Percentiles rank a stretch among this genome's conserved stretches.
Evolutionary conservation across 164 flowering plant species (phyloP).

Genomic region (Sedum album): DNA sequence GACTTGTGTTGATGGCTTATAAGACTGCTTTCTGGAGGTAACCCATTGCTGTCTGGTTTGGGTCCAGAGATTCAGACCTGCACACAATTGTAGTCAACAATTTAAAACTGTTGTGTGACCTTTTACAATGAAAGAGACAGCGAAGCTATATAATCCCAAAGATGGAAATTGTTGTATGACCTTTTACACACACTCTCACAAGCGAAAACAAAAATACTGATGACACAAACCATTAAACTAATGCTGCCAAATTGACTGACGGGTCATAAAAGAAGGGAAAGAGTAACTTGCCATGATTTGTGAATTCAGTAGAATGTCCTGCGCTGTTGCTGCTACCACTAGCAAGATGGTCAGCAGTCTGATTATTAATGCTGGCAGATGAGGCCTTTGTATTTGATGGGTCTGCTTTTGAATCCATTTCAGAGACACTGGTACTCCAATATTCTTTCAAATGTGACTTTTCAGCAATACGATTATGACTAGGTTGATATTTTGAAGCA

Average conservation of each 20-base stretch:
- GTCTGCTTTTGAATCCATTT: background rate
- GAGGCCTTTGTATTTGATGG: background rate
- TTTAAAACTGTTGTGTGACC: background rate
- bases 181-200: no score
- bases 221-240: background rate
- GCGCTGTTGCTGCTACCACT: background rate
- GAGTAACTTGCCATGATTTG: constrained; percentile 6
- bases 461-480: background rate
- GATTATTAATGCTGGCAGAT: background rate
- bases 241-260: background rate
- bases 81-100: constrained; percentile 3
- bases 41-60: constrained; percentile 53
- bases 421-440: background rate
- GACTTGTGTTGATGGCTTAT: constrained; percentile 16
- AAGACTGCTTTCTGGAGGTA: constrained; percentile 22
- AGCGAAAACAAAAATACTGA: background rate
- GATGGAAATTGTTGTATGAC: background rate
- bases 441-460: background rate
- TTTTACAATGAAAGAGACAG: background rate
- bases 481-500: background rate
- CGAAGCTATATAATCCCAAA: background rate
- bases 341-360: background rate
- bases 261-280: background rate
- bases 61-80: constrained; percentile 58
- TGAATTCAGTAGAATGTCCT: background rate